Percentiles rank a stretch among this genome's conserved stretches.
Evolutionary conservation across 106 monocot species (phyloP).

Genomic region (Dendrobium catenatum): DNA sequence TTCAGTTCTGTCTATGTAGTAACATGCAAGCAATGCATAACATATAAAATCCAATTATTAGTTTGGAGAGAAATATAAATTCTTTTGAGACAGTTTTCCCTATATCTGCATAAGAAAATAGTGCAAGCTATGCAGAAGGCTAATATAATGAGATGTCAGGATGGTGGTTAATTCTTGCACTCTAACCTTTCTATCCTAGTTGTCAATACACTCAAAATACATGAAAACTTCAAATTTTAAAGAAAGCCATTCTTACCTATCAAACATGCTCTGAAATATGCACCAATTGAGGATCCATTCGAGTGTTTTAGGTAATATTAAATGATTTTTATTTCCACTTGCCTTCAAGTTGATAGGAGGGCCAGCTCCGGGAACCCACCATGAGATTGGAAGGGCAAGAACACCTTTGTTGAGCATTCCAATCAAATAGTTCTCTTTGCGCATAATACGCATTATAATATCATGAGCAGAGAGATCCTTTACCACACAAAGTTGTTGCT

Average conservation of each 20-base stretch:
- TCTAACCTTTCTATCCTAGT: no score
- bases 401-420: conserved; percentile 98
- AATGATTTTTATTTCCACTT: conserved; percentile 55
- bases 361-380: conserved; percentile 88
- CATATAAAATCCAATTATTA: background rate
- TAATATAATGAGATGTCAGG: no score
- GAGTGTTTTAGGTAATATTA: conserved; percentile 86
- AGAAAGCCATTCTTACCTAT: conserved; percentile 42
- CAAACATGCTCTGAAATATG: conserved; percentile 99
- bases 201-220: background rate
- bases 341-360: conserved; percentile 40
- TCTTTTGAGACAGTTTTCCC: background rate
- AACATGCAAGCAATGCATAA: background rate
- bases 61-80: background rate
- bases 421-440: conserved; percentile 97
- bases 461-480: conserved; percentile 94
- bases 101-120: no score
- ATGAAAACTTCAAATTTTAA: background rate
- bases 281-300: conserved; percentile 99
- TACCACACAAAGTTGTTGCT: conserved; percentile 81
- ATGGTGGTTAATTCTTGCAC: no score
- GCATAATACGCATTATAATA: conserved; percentile 91
- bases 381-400: conserved; percentile 69
- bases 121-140: no score
- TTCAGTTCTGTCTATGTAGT: background rate